Base-by-base conservation (phyloP, 192 early-diverging fungal genomes). In the Cladochytrium replicatum region DNA sequence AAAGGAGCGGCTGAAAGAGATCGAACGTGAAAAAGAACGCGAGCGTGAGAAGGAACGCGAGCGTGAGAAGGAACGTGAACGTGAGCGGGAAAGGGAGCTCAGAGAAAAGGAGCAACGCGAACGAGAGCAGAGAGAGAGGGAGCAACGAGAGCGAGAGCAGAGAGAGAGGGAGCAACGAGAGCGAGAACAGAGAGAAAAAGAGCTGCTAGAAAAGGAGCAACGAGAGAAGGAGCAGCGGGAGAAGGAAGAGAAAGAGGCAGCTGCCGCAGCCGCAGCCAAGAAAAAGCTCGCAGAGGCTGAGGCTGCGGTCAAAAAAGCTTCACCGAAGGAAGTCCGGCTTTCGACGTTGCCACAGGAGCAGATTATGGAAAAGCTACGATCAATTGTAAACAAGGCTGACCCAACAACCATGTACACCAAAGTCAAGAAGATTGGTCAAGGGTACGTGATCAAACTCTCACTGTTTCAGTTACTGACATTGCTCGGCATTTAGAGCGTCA, bases 371-470 rank as follows among this genome's bases (percentile, higher is more conserved):
- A 87, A 80, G 66, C 64, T 99, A 59, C 72, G 88, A 9, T 28
- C 77, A 13, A 86, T 96, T 9, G 93, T 96, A 19, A 87, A 91
- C 32, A 72, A 76, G 32, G 87, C 86, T 21, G 92, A 99, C 62
- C 96, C 96, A 24, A 88, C 82, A 54, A 46, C 70, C 7, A 64
- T 96, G 40, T 99, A 99, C 66, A 80, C 81, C 54, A 94, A 97
- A 62, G 74, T 91, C 64, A 88, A 90, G 64, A 90, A 93, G 69
- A 84, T 99, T 55, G 96, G 96, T 0, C 93, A 96, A 77, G 92
- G 93, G 82, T 85, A 76, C 52, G 63, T 48, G 13, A 49, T 32
- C 41, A 8, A 9, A 26, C 46, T 26, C 25, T n/a, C 19, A 27
- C 15, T 9, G 5, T 13, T 13, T 38, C 24, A 6, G 26, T 44